Percentiles rank a stretch among this genome's conserved stretches.
phyloP scores from a whole-genome alignment of 148 eudicot species.

The Vaccinium vitisidaea region DNA sequence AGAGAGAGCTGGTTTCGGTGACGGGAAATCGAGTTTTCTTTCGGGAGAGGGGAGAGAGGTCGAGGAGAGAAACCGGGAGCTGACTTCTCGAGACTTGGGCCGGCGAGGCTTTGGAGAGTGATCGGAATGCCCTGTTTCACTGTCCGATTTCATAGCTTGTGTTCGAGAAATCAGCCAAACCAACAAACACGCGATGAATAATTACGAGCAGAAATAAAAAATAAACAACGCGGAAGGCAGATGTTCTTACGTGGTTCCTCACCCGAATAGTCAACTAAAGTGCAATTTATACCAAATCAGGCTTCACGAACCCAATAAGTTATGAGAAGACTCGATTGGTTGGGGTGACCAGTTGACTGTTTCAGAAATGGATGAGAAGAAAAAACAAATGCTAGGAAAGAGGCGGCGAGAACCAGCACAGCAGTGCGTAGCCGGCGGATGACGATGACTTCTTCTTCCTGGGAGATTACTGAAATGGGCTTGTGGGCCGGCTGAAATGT shows the following conservation, averaged over 20 bases:
- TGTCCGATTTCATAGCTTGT: slow-evolving; percentile 14
- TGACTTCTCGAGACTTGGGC: slow-evolving; percentile 43
- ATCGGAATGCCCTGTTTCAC: slow-evolving; percentile 16
- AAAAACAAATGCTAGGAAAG: slow-evolving; percentile 33
- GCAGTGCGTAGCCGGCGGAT: slow-evolving; percentile 25
- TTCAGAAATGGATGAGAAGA: neutral
- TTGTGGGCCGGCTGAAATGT: neutral
- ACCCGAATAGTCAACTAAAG: neutral
- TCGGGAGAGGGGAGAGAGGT: neutral
- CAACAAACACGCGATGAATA: neutral
- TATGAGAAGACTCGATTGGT: neutral
- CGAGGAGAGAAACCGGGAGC: slow-evolving; percentile 37
- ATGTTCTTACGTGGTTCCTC: neutral
- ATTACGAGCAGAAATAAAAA: too few relatives aligned
- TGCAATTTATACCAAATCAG: neutral
- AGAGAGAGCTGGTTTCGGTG: slow-evolving; percentile 19
- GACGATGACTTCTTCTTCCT: neutral
- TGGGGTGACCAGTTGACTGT: neutral
- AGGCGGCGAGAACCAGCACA: slow-evolving; percentile 36
- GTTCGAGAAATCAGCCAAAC: slow-evolving; percentile 23
- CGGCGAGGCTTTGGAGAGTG: slow-evolving; percentile 18
- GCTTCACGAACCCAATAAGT: neutral
- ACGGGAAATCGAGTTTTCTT: slow-evolving; percentile 2
- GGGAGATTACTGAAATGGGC: slow-evolving; percentile 16
- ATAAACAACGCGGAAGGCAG: neutral